Base-by-base conservation (phyloP, 2,329 filamentous ascomycete genomes). In the Ophiosphaerella herpotricha region DNA sequence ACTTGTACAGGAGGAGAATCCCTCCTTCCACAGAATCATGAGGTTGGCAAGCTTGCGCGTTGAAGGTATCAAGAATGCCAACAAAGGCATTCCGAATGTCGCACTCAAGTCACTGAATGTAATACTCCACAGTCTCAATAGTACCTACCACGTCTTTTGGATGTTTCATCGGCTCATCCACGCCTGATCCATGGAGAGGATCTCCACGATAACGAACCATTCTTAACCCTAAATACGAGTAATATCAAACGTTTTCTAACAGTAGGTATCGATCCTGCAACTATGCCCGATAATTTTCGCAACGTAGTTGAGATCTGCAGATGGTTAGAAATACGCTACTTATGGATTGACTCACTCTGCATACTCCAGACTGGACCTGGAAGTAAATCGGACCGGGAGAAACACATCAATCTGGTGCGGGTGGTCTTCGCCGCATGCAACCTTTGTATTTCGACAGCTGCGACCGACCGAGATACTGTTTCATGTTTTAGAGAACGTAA, bases 331-430 rank as follows among this genome's bases (percentile, higher is more conserved):
- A 41, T 52, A 5, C 24, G 13, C 1, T 52, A 49, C 21, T n/a
- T 55, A 4, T 49, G 46, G 49, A 53, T 53, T n/a, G 49, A 53
- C 33, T 46, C 39, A n/a, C 38, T 53, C 8, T 53, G 50, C 39
- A 55, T 55, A 14, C 18, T 45, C n/a, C 53, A 53, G 31, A 38
- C 46, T 7, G 53, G 53, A 2, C 24, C 26, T 1, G 46, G 40
- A 5, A 43, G 33, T 14, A 4, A 34, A 5, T 34, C 35, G 2
- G 50, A 53, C 31, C 48, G 53, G 53, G n/a, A 5, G n/a, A 4
- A 24, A 2, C 53, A 55, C 16, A 34, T 39, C 13, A 31, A 26
- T 7, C 13, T 21, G 5, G 53, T 55, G 53, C 4, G 6, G 4
- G 2, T 3, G 1, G 39, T 55, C 11, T 53, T 46, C 23, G 33